Evolutionary conservation across 2,329 filamentous ascomycete genomes (phyloP).

Genomic region (Colletotrichum spaethianum): DNA sequence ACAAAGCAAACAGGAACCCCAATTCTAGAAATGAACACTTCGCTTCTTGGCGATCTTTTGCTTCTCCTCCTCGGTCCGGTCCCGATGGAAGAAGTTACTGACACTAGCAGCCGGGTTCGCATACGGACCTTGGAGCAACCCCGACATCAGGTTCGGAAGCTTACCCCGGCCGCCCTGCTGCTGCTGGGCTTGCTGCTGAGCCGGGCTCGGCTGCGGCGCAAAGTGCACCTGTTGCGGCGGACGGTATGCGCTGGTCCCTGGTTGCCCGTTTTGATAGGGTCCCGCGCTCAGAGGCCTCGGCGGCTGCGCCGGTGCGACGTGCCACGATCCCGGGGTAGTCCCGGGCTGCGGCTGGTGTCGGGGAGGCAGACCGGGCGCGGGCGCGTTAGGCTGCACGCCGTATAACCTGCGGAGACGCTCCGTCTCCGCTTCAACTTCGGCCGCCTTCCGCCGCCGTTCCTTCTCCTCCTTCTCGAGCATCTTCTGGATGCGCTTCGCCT

Average conservation of each 20-base stretch:
- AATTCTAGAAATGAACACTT: constrained; percentile 59
- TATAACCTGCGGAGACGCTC: constrained; percentile 81
- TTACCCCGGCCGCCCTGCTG: constrained; percentile 43
- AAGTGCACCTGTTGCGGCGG: constrained; percentile 45
- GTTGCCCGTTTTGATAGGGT: constrained; percentile 30
- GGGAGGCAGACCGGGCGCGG: constrained; percentile 54
- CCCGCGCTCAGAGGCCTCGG: constrained; percentile 38
- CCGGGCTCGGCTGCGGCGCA: constrained; percentile 40
- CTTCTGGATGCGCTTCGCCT: constrained; percentile 71
- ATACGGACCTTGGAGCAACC: constrained; percentile 50
- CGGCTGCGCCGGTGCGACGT: constrained; percentile 39
- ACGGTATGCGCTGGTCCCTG: constrained; percentile 37
- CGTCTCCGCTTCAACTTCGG: constrained; percentile 83
- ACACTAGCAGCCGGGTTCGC: constrained; percentile 59
- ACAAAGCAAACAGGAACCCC: not conserved
- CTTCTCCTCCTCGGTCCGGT: constrained; percentile 56
- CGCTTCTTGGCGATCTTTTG: constrained; percentile 62
- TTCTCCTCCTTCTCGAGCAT: constrained; percentile 78
- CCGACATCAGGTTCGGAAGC: constrained; percentile 47
- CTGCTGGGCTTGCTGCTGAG: constrained; percentile 44
- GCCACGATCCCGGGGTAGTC: constrained; percentile 18
- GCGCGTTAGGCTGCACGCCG: constrained; percentile 61
- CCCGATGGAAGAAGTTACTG: constrained; percentile 59
- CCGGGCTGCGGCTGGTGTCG: constrained; percentile 28
- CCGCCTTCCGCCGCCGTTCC: constrained; percentile 69